phyloP scores from a whole-genome alignment of 2,329 filamentous ascomycete species.

The Hymenoscyphus occultus region DNA sequence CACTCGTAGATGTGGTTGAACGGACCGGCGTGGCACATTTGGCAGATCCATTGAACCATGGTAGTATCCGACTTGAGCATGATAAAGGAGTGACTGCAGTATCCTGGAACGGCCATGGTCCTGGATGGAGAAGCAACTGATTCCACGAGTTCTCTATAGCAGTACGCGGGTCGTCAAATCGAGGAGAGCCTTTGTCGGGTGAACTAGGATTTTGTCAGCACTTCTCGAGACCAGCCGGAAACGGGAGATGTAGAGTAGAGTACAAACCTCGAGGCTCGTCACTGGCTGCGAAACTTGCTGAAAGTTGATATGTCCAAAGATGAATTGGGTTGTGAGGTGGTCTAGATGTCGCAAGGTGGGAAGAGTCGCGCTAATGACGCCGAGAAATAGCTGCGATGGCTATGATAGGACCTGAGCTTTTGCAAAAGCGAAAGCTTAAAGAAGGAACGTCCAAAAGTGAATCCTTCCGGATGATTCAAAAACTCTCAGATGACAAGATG shows the following conservation, averaged over 20 bases:
- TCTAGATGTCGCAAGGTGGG: background rate
- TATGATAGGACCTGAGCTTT: background rate
- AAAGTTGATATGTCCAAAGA: background rate
- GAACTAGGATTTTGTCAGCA: background rate
- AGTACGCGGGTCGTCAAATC: background rate
- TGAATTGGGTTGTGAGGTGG: background rate
- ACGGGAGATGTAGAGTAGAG: background rate
- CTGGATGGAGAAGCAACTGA: background rate
- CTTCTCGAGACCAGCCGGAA: background rate
- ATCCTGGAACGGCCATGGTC: conserved; percentile 49
- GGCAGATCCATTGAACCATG: conserved; percentile 64
- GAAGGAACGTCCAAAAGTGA: background rate
- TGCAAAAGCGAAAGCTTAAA: conserved; percentile 1
- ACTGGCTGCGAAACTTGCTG: background rate
- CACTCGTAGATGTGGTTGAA: conserved; percentile 70
- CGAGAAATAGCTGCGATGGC: conserved; percentile 1
- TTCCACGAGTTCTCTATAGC: background rate
- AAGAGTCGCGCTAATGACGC: background rate
- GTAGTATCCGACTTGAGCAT: conserved; percentile 66
- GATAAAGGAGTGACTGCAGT: conserved; percentile 57
- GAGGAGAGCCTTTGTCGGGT: background rate
- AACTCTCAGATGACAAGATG: background rate
- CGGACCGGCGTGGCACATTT: conserved; percentile 60
- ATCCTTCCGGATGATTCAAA: background rate
- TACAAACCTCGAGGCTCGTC: background rate